phyloP scores from a whole-genome alignment of 306 rosid species.

The Mimosa pudica region DNA sequence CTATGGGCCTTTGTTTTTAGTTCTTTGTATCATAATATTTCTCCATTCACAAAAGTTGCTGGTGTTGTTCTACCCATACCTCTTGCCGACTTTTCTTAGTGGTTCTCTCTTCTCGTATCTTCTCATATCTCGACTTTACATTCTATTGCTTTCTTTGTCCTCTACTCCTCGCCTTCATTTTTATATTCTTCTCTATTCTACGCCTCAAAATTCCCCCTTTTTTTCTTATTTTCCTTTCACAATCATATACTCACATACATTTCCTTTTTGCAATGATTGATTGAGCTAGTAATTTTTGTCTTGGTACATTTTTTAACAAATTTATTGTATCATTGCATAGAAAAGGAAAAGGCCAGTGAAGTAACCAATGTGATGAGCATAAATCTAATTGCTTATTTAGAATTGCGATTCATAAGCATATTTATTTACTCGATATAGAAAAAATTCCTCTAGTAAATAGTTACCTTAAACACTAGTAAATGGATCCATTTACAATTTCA shows the following conservation, averaged over 20 bases:
- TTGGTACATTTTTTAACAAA: neutral
- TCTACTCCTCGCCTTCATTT: slow-evolving; percentile 22
- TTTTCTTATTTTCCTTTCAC: neutral
- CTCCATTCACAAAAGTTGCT: slow-evolving; percentile 7
- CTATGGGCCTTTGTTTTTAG: slow-evolving; percentile 38
- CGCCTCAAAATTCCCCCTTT: neutral
- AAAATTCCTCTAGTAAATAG: no score
- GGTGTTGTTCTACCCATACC: slow-evolving; percentile 26
- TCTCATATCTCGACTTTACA: slow-evolving; percentile 25
- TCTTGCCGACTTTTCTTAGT: slow-evolving; percentile 23
- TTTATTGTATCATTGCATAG: neutral
- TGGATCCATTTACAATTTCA: no score
- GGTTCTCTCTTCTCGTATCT: slow-evolving; percentile 10
- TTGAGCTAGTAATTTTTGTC: neutral
- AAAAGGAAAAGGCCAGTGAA: neutral
- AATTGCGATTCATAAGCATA: no score
- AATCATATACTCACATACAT: neutral
- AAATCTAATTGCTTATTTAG: no score
- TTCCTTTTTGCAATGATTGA: slow-evolving; percentile 20
- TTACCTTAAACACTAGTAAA: no score
- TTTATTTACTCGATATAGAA: no score
- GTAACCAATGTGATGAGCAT: no score
- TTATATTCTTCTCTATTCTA: slow-evolving; percentile 9
- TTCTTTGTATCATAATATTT: slow-evolving; percentile 31
- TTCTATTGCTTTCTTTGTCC: slow-evolving; percentile 35